These are phyloP conservation scores for Diplotaxis tenuifolia DNA, from an alignment of 345 rosid genomes.

Conservation along the genomic window DNA sequence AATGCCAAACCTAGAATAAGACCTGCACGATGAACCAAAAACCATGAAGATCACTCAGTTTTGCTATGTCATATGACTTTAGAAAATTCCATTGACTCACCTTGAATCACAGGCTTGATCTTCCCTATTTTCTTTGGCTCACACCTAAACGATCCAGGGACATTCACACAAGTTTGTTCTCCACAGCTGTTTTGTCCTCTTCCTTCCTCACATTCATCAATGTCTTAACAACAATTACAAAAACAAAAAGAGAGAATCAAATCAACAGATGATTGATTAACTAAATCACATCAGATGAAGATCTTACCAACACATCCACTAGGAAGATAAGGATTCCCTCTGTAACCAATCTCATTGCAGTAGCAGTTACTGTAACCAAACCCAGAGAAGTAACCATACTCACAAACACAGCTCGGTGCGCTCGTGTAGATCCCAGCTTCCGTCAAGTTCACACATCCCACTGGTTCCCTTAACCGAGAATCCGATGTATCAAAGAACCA, in stretches of 20 bases:
- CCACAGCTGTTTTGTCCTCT: neutral
- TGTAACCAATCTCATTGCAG: neutral
- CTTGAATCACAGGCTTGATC: neutral
- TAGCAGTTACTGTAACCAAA: neutral
- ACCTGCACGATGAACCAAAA: neutral
- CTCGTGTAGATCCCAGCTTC: neutral
- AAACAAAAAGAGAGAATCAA: neutral
- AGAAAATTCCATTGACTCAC: neutral
- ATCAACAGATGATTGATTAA: neutral
- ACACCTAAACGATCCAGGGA: neutral
- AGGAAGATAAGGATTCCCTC: neutral
- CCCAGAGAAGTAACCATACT: neutral
- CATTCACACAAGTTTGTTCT: neutral
- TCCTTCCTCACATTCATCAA: neutral
- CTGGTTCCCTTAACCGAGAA: neutral
- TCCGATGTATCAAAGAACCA: neutral
- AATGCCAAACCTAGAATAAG: constrained; percentile 12
- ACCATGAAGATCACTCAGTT: neutral
- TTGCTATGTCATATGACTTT: too few relatives aligned
- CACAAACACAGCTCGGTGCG: neutral
- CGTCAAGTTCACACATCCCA: neutral
- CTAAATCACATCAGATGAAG: neutral
- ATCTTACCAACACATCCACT: neutral
- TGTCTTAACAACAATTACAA: neutral
- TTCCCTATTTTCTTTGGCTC: neutral